Evolutionary conservation across 2,329 filamentous ascomycete species (phyloP), one percentile per base, ranked within the genome.

Genomic region (Conoideocrella luteorostrata): DNA sequence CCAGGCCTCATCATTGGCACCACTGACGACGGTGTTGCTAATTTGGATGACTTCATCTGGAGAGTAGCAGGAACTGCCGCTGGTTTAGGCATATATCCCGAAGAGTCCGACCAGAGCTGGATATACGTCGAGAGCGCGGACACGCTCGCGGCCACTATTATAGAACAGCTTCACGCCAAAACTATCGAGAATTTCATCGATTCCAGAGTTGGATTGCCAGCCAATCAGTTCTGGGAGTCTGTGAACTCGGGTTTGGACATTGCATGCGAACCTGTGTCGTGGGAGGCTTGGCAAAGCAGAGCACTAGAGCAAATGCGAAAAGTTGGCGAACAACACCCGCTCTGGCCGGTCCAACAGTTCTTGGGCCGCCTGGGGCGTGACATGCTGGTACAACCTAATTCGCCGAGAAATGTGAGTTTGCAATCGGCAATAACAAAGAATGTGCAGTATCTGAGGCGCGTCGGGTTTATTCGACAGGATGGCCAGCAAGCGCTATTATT

Each of bases 1-100:
- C 51, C 51, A 0, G 48, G 50, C n/a, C 30, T 51, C 2, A 51
- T 53, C 9, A 50, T 53, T 26, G 51, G 51, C 20, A 45, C 47
- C 3, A 22, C 37, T 1, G 28, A 35, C 1, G 41, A 47, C 22
- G 50, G 51, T 22, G 41, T 52, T 5, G 46, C 51, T 6, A 53
- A 53, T 35, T 35, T 45, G 3, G 49, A 53, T 7, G 46, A 53
- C 21, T 49, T 49, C 17, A 34, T 52, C 3, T 53, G 51, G 51
- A 42, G 50, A 23, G 28, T 50, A 15, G 46, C 48, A 2, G 47
- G 33, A 9, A 36, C 35, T 4, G 36, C 35, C 12, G 23, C 34
- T 11, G 24, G n/a, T 3, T 7, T 22, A 5, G n/a, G 35, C 5
- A 7, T 44, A 18, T 47, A 45, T 29, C 46, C 46, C 12, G 36